These are phyloP conservation scores for Obelidium mucronatum DNA, from an alignment of 192 early-diverging fungal species.

Conservation along the genomic window DNA sequence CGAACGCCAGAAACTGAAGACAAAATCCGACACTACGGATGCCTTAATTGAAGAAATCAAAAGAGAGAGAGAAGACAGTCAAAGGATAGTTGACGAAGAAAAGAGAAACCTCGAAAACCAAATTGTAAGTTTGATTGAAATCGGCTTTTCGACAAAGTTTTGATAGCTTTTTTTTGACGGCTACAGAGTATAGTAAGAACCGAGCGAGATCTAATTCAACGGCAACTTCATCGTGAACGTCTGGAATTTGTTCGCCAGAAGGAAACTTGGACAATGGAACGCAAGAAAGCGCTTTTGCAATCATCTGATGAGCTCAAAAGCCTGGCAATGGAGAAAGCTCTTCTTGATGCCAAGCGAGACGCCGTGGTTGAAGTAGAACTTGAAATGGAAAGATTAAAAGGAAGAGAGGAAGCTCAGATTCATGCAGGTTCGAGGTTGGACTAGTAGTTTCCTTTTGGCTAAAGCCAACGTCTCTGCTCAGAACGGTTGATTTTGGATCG, in stretches of 20 bases:
- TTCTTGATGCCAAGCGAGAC: slow-evolving; percentile 29
- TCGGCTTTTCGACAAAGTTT: not conserved
- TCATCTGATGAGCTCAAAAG: slow-evolving; percentile 21
- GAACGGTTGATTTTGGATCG: slow-evolving; percentile 24
- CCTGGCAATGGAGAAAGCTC: slow-evolving; percentile 39
- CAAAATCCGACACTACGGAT: slow-evolving; percentile 1
- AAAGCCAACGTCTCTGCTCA: not conserved
- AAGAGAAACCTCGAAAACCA: slow-evolving; percentile 26
- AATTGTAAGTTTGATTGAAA: slow-evolving; percentile 22
- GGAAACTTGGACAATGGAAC: slow-evolving; percentile 31
- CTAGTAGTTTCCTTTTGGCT: not conserved
- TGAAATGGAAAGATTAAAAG: slow-evolving; percentile 7
- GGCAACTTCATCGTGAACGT: slow-evolving; percentile 33
- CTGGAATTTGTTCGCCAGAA: slow-evolving; percentile 28
- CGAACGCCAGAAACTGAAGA: slow-evolving; percentile 22
- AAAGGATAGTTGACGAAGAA: slow-evolving; percentile 8
- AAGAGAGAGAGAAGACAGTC: slow-evolving; percentile 24
- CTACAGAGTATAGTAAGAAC: slow-evolving; percentile 10
- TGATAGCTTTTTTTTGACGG: not conserved
- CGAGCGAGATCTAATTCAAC: slow-evolving; percentile 26
- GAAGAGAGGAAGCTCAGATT: slow-evolving; percentile 23
- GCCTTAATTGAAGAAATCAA: slow-evolving; percentile 5
- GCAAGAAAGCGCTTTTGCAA: not conserved
- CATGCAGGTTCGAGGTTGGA: slow-evolving; percentile 21
- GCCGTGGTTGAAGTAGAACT: slow-evolving; percentile 33